Conservation (phyloP, 179 eudicot genomes). For the Patellifolia procumbens region DNA sequence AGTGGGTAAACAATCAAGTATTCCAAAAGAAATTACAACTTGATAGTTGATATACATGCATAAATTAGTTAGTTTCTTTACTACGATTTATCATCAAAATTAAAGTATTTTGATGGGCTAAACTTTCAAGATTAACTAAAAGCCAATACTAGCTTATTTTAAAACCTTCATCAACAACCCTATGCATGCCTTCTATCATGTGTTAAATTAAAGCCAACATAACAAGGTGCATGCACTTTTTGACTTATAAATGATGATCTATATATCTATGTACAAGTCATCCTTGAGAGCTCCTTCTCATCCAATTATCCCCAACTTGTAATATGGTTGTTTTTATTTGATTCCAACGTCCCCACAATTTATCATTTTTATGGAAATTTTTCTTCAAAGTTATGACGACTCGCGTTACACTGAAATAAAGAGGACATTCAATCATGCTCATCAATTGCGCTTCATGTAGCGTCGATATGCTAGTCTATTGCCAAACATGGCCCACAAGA, state of each 20-base stretch:
- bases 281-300: conserved; percentile 29
- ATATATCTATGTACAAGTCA: conserved; percentile 10
- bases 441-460: too few species aligned
- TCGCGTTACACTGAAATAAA: too few species aligned
- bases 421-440: background rate
- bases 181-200: conserved; percentile 21
- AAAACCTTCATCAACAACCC: conserved; percentile 21
- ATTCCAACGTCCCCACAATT: conserved; percentile 9
- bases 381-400: too few species aligned
- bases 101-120: background rate
- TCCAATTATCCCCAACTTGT: conserved; percentile 13
- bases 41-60: too few species aligned
- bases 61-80: too few species aligned
- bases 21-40: background rate
- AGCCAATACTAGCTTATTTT: background rate
- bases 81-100: too few species aligned
- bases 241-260: conserved; percentile 12
- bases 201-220: conserved; percentile 11
- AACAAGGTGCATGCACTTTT: conserved; percentile 38
- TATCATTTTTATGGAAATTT: conserved; percentile 13
- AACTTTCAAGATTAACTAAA: background rate
- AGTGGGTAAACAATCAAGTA: background rate
- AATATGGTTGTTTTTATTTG: background rate
- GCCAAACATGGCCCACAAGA: too few species aligned
- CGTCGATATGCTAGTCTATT: too few species aligned